A percentile compares a stretch with the other conserved stretches of the same genome.
These are phyloP conservation scores for Trichoderma harzianum DNA, from an alignment of 2,329 filamentous ascomycete species.

Conservation along the genomic window DNA sequence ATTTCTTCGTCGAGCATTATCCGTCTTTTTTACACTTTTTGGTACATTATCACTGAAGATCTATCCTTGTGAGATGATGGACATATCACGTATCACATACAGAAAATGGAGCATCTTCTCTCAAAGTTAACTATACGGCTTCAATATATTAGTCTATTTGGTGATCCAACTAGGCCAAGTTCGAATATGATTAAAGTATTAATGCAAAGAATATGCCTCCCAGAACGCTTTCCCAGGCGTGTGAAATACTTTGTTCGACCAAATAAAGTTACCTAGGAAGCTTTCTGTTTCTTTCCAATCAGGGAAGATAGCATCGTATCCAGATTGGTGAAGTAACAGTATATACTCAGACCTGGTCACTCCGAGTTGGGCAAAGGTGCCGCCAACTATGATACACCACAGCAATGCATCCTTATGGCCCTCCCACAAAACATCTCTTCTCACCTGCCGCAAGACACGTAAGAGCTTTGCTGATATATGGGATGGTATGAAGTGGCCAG, in stretches of 20 bases:
- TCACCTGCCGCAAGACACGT: neutral
- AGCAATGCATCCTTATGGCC: neutral
- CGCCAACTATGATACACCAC: neutral
- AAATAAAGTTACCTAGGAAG: neutral
- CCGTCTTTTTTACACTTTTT: too few species aligned
- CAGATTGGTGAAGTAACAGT: neutral
- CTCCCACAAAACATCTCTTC: neutral
- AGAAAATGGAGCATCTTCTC: neutral
- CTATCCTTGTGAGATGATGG: neutral
- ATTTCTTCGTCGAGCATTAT: too few species aligned
- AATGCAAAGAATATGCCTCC: constrained; percentile 1
- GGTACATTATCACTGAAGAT: too few species aligned
- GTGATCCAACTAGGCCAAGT: neutral
- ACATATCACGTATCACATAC: neutral
- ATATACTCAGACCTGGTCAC: neutral
- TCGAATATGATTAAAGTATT: neutral
- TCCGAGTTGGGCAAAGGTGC: neutral
- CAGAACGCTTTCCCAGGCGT: neutral
- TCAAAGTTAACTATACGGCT: neutral
- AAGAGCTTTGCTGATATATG: constrained; percentile 2
- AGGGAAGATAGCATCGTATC: neutral
- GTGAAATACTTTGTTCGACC: neutral
- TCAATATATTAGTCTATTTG: neutral
- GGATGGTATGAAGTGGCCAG: neutral
- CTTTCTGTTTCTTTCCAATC: neutral